Base-by-base conservation (phyloP, 83 land plant genomes). In the Picea abies region DNA sequence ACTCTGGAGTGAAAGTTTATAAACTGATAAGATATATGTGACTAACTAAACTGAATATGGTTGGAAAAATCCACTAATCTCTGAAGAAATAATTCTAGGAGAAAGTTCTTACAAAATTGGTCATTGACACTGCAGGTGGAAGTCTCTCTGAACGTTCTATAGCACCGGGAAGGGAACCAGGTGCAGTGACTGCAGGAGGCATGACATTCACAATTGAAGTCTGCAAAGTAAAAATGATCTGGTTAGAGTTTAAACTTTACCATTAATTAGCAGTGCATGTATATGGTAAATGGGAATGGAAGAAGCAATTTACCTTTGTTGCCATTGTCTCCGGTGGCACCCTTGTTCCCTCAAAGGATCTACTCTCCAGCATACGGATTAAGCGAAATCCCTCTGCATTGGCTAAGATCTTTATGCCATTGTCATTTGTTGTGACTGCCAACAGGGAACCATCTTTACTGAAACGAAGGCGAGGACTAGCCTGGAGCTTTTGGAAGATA, bases 391-490 rank as follows among this genome's bases (percentile, higher is more conserved):
- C 97, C 88, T 94, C 97, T 63, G 86, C 71, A 76, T 96, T 96
- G 25, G 95, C 94, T 71, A 96, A 81, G 67, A 96, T 91, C 80
- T 91, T 94, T 61, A 96, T 92, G 9, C 97, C 97, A 89, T 96
- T 96, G 19, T 96, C 97, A 82, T 75, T 88, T 15, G 98, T 89
- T 67, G 98, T 90, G 16, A 94, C 97, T n/a, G 98, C 98, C 58
- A 96, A 88, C 39, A 96, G 69, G 11, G 93, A 86, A 16, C 98
- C 98, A 70, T 96, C 98, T 80, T 89, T 92, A 66, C 94, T 96
- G 86, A 96, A 96, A 79, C 97, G 84, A 22, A 96, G 83, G 20
- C 92, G 85, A 66, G 98, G 97, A 82, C 91, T 94, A 77, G 97
- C 93, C 98, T 96, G 92, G 78, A 84, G 26, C 60, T 56, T 56